Percentiles rank a stretch among this genome's conserved stretches.
Conservation (phyloP, 192 early-diverging fungal genomes). For the Funneliformis mosseae region DNA sequence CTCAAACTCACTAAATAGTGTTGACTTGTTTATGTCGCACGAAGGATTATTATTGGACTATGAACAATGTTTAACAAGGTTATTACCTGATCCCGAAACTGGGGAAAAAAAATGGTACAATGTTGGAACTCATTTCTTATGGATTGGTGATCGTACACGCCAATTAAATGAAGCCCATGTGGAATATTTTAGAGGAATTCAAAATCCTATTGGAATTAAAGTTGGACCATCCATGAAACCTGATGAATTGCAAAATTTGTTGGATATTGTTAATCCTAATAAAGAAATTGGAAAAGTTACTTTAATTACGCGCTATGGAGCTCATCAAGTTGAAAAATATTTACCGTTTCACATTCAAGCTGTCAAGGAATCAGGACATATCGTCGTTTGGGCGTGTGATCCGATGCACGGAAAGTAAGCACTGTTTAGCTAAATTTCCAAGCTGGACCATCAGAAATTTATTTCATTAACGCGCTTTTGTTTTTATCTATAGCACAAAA, state of each 20-base stretch:
- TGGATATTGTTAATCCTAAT: slow-evolving; percentile 87
- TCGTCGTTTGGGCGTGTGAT: slow-evolving; percentile 95
- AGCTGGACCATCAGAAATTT: neutral
- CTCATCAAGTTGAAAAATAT: slow-evolving; percentile 68
- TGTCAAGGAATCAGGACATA: slow-evolving; percentile 82
- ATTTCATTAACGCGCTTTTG: neutral
- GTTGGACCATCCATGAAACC: slow-evolving; percentile 91
- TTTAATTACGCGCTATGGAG: slow-evolving; percentile 94
- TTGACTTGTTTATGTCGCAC: slow-evolving; percentile 94
- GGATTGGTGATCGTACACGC: slow-evolving; percentile 98
- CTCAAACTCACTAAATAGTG: slow-evolving; percentile 63
- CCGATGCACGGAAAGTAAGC: slow-evolving; percentile 97
- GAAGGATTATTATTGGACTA: slow-evolving; percentile 96
- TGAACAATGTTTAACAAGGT: slow-evolving; percentile 83
- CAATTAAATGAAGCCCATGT: slow-evolving; percentile 94
- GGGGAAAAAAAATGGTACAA: slow-evolving; percentile 80
- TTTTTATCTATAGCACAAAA: slow-evolving; percentile 61
- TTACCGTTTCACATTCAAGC: slow-evolving; percentile 89
- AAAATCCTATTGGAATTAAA: slow-evolving; percentile 97
- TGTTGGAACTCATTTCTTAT: slow-evolving; percentile 93
- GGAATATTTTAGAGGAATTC: slow-evolving; percentile 96
- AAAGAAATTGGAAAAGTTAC: slow-evolving; percentile 91
- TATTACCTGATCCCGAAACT: slow-evolving; percentile 51
- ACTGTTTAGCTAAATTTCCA: neutral
- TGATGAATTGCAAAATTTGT: slow-evolving; percentile 77